A percentile compares a stretch with the other conserved stretches of the same genome.
Conservation (phyloP, 176 grass and related monocot genomes). For the Calamus simplicifolius region DNA sequence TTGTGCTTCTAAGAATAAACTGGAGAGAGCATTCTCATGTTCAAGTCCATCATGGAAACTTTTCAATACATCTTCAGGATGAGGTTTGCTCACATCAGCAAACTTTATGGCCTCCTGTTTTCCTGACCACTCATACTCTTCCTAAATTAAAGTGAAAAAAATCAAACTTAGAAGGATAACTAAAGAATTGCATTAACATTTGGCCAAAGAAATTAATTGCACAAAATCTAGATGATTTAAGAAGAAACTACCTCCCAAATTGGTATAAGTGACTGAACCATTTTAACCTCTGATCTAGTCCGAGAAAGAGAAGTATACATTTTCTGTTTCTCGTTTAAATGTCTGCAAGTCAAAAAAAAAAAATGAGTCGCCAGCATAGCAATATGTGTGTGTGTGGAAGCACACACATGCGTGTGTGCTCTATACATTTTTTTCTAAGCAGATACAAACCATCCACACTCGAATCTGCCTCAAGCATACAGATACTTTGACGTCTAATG, state of each 20-base stretch:
- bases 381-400: no score
- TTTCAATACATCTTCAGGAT: slow-evolving; percentile 40
- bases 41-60: slow-evolving; percentile 53
- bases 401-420: no score
- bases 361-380: background rate
- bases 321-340: slow-evolving; percentile 87
- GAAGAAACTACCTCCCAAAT: slow-evolving; percentile 63
- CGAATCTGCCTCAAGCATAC: slow-evolving; percentile 80
- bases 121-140: slow-evolving; percentile 37
- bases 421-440: background rate
- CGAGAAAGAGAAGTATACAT: slow-evolving; percentile 78
- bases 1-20: slow-evolving; percentile 37
- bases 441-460: slow-evolving; percentile 58
- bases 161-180: background rate
- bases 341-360: slow-evolving; percentile 42
- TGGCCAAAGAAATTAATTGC: no score
- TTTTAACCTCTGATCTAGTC: slow-evolving; percentile 60
- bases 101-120: slow-evolving; percentile 42
- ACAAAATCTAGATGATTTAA: no score
- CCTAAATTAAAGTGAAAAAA: slow-evolving; percentile 38
- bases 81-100: slow-evolving; percentile 40
- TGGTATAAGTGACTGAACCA: slow-evolving; percentile 87
- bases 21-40: slow-evolving; percentile 53
- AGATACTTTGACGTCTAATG: slow-evolving; percentile 62
- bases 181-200: no score